Conservation (phyloP, 31 red algal genomes). For the Bonnemaisonia californica region DNA sequence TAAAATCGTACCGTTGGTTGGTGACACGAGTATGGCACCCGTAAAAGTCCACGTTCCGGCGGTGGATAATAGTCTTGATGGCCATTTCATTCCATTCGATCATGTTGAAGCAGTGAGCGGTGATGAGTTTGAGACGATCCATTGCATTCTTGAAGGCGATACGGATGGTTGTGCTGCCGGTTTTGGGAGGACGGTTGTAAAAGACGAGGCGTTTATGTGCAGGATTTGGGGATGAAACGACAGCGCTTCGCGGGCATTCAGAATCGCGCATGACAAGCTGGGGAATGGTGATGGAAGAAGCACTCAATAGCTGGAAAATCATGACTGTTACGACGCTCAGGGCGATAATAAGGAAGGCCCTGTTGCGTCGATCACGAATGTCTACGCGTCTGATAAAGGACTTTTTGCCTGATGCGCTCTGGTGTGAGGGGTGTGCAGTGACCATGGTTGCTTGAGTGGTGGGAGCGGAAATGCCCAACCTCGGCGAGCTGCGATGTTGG, state of each 20-base stretch:
- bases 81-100: conserved; percentile 64
- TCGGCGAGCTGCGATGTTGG: too few species aligned
- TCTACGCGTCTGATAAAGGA: not conserved
- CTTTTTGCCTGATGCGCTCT: not conserved
- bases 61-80: conserved; percentile 35
- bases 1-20: conserved; percentile 5
- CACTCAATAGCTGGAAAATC: not conserved
- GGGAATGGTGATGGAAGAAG: not conserved
- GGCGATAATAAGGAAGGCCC: not conserved
- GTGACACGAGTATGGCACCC: conserved; percentile 41
- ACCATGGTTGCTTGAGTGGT: too few species aligned
- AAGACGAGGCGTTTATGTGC: conserved; percentile 35
- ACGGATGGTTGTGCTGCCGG: conserved; percentile 38
- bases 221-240: not conserved
- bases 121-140: not conserved
- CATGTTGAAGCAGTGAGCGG: conserved; percentile 58
- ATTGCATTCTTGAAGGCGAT: conserved; percentile 43
- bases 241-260: too few species aligned
- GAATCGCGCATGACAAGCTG: not conserved
- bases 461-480: too few species aligned
- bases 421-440: not conserved
- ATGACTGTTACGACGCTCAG: not conserved
- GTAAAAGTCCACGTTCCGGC: conserved; percentile 49
- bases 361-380: not conserved
- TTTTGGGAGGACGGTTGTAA: conserved; percentile 51